phyloP scores from a whole-genome alignment of 2,329 filamentous ascomycete genomes.

The Trichoderma harzianum region DNA sequence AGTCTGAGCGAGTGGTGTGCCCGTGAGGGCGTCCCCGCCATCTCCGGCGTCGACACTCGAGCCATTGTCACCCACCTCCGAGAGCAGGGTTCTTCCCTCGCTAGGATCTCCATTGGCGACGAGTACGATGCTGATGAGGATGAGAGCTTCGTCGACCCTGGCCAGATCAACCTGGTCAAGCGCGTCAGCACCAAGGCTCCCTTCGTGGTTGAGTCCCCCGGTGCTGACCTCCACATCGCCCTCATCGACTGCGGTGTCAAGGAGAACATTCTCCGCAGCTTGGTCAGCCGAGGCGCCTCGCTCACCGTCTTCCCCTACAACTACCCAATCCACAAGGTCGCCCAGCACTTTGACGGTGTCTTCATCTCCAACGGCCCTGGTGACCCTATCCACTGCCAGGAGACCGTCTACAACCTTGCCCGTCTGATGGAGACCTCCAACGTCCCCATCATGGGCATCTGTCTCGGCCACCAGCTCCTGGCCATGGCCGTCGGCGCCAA shows the following conservation, averaged over 20 bases:
- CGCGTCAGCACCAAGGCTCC: slow-evolving; percentile 97
- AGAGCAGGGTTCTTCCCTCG: slow-evolving; percentile 94
- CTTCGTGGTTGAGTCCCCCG: slow-evolving; percentile 85
- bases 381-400: slow-evolving; percentile 94
- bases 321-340: slow-evolving; percentile 97
- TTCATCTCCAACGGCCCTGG: slow-evolving; percentile 99
- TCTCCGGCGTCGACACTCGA: slow-evolving; percentile 94
- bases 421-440: slow-evolving; percentile 89
- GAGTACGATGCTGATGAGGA: slow-evolving; percentile 99
- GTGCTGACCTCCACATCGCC: slow-evolving; percentile 84
- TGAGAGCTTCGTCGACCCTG: slow-evolving; percentile 90
- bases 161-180: slow-evolving; percentile 94
- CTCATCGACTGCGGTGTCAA: slow-evolving; percentile 98
- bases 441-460: slow-evolving; percentile 95
- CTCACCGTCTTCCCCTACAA: slow-evolving; percentile 95
- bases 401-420: slow-evolving; percentile 87
- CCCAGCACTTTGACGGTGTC: slow-evolving; percentile 95
- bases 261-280: slow-evolving; percentile 96
- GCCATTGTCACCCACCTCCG: slow-evolving; percentile 93
- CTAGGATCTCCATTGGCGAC: slow-evolving; percentile 90
- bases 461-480: slow-evolving; percentile 92
- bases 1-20: slow-evolving; percentile 92
- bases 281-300: slow-evolving; percentile 86
- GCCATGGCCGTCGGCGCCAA: slow-evolving; percentile 83
- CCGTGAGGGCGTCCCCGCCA: slow-evolving; percentile 91